Conservation (phyloP, 441 rosid genomes). For the Populus tomentosa region DNA sequence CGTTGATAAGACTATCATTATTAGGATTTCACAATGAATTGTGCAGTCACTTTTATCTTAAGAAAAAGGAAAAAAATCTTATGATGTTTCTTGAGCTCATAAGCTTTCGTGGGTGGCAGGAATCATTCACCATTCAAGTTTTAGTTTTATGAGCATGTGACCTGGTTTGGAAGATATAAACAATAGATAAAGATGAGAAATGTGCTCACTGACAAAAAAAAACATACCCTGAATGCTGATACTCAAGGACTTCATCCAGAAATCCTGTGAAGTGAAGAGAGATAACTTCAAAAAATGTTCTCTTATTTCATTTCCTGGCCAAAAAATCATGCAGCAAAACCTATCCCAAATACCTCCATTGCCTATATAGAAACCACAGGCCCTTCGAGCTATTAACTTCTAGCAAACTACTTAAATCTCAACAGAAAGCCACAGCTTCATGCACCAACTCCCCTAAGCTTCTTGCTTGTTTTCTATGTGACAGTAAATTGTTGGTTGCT, state of each 20-base stretch:
- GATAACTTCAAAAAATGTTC: neutral
- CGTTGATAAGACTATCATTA: neutral
- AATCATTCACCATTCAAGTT: neutral
- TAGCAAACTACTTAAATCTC: neutral
- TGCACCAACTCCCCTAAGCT: neutral
- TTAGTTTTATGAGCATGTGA: neutral
- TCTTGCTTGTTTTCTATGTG: neutral
- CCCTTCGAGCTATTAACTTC: neutral
- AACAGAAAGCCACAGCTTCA: neutral
- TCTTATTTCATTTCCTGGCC: neutral
- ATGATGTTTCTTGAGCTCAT: neutral
- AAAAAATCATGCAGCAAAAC: no score
- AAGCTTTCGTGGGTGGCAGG: neutral
- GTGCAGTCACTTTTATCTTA: neutral
- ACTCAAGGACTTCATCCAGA: neutral
- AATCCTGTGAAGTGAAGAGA: neutral
- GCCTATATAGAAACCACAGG: neutral
- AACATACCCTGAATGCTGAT: neutral
- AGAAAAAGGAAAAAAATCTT: no score
- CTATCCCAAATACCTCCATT: neutral
- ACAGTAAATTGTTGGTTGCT: neutral
- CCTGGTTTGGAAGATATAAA: neutral
- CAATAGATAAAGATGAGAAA: neutral
- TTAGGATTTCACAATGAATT: no score
- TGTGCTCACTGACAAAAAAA: neutral